These are phyloP conservation scores for Rhodotorula diobovata DNA, from an alignment of 768 basidiomycete species.

Conservation along the genomic window DNA sequence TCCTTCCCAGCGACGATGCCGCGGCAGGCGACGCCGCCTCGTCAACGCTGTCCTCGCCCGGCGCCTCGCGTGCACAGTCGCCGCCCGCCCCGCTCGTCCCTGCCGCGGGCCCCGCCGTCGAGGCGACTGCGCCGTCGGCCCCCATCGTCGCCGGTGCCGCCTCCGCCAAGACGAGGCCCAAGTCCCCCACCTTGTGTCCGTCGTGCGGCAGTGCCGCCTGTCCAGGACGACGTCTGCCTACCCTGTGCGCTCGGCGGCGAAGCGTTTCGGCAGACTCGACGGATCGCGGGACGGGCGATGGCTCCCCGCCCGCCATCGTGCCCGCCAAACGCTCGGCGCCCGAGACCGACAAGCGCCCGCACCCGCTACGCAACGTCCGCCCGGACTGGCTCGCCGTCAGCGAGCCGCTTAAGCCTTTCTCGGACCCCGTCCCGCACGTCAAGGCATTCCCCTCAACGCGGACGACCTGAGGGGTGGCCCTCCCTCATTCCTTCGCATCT, in stretches of 20 bases:
- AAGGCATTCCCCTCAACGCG: no score
- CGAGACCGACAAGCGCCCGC: not conserved
- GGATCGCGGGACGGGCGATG: no score
- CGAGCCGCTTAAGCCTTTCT: not conserved
- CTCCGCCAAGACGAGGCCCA: not conserved
- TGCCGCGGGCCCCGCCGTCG: not conserved
- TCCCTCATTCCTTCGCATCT: not conserved
- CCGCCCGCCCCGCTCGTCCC: not conserved
- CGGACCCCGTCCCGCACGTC: not conserved
- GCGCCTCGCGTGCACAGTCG: no score
- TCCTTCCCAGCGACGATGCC: not conserved
- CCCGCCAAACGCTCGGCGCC: not conserved
- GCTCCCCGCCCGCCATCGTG: no score
- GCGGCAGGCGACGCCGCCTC: no score
- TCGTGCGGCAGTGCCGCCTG: not conserved
- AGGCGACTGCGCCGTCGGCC: not conserved
- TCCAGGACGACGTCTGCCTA: not conserved
- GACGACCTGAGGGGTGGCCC: not conserved
- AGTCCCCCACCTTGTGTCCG: not conserved
- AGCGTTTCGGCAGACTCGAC: not conserved
- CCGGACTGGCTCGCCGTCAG: not conserved
- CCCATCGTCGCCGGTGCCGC: not conserved
- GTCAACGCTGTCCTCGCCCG: not conserved
- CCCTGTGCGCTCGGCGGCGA: not conserved
- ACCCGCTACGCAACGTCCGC: not conserved